phyloP scores from a whole-genome alignment of 805 yeast genomes.

The Yarrowia bubula region DNA sequence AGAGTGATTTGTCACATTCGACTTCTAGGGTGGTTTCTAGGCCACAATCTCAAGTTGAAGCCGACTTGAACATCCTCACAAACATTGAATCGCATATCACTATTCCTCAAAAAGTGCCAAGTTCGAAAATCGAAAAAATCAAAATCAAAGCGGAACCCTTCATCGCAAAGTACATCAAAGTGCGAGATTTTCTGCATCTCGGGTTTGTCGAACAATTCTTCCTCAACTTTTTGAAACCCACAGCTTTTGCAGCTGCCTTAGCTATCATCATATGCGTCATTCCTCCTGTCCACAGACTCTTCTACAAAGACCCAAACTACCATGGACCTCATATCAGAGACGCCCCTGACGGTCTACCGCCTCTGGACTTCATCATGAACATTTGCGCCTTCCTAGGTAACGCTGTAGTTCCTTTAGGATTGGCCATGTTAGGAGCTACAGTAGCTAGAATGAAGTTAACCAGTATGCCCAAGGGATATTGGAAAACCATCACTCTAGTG shows the following conservation, averaged over 20 bases:
- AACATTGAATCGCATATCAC: neutral
- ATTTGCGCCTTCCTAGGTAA: slow-evolving; percentile 74
- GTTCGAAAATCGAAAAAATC: neutral
- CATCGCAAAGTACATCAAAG: neutral
- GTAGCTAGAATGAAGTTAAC: slow-evolving; percentile 68
- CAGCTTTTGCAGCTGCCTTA: slow-evolving; percentile 64
- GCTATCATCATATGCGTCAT: slow-evolving; percentile 71
- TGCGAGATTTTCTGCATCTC: slow-evolving; percentile 7
- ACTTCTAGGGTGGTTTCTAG: neutral
- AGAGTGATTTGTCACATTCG: neutral
- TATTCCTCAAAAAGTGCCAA: neutral
- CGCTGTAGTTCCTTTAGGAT: slow-evolving; percentile 86
- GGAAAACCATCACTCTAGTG: slow-evolving; percentile 57
- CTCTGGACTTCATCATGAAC: slow-evolving; percentile 82
- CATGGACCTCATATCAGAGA: slow-evolving; percentile 50
- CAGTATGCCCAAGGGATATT: slow-evolving; percentile 63
- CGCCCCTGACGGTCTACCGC: slow-evolving; percentile 86
- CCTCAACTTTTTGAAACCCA: slow-evolving; percentile 56
- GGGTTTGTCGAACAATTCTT: slow-evolving; percentile 11
- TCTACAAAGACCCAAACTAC: slow-evolving; percentile 42
- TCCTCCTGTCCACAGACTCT: slow-evolving; percentile 80
- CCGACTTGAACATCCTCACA: slow-evolving; percentile 4
- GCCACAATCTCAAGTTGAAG: neutral
- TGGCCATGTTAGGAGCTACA: slow-evolving; percentile 81
- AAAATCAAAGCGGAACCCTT: neutral